A percentile compares a stretch with the other conserved stretches of the same genome.
phyloP scores from a whole-genome alignment of 2,329 filamentous ascomycete genomes.

The Fusarium sterilihyphosum region DNA sequence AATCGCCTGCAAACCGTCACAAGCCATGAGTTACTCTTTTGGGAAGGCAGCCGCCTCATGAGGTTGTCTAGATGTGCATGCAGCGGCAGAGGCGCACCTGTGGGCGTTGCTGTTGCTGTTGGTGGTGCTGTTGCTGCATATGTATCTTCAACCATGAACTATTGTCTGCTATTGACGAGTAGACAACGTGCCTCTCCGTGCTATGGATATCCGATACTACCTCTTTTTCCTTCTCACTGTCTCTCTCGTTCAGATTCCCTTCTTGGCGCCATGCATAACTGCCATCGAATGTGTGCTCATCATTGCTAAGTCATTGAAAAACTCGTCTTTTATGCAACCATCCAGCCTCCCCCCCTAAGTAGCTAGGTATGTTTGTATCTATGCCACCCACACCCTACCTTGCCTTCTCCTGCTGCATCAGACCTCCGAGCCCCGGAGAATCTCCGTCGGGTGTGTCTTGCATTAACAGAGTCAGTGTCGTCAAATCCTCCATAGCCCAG shows the following conservation, averaged over 20 bases:
- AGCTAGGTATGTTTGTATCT: background rate
- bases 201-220: background rate
- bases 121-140: background rate
- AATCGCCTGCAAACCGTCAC: background rate
- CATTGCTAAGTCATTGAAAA: constrained; percentile 25
- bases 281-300: background rate
- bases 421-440: constrained; percentile 16
- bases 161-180: constrained; percentile 1
- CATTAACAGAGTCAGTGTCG: background rate
- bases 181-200: background rate
- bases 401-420: background rate
- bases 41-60: background rate
- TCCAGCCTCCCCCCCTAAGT: background rate
- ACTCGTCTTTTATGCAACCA: constrained; percentile 17
- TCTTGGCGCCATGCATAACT: constrained; percentile 24
- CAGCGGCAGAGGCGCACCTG: constrained; percentile 20
- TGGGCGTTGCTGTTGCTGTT: background rate
- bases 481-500: background rate
- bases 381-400: constrained; percentile 17
- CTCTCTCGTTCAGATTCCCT: background rate
- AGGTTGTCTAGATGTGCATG: constrained; percentile 9
- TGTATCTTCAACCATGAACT: constrained; percentile 5
- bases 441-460: constrained; percentile 18
- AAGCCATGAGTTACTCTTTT: background rate
- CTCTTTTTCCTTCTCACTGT: background rate